phyloP scores from a whole-genome alignment of 139 green algal genomes.

The Asterochloris sp. region DNA sequence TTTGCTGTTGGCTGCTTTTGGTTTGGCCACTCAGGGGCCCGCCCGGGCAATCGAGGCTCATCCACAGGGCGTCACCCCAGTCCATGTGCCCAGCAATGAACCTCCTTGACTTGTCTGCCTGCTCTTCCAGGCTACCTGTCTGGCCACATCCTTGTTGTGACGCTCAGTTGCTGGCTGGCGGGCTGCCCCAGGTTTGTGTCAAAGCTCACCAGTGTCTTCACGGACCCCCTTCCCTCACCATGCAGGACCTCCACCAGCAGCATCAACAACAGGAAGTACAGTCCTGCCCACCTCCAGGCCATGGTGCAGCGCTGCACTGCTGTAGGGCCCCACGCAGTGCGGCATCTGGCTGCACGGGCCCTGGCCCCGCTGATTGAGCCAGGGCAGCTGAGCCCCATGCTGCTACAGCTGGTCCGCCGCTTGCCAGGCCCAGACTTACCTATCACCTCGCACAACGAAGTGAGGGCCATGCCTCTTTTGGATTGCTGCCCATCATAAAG shows the following conservation, averaged over 20 bases:
- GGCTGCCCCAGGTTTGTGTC: background rate
- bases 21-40: background rate
- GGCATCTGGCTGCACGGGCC: conserved; percentile 61
- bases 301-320: conserved; percentile 49
- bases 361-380: conserved; percentile 64
- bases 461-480: background rate
- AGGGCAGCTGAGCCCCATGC: conserved; percentile 23
- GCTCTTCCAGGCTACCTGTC: background rate
- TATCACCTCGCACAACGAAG: background rate
- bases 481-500: background rate
- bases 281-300: conserved; percentile 59
- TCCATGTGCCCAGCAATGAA: background rate
- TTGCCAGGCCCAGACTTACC: background rate
- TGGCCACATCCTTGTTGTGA: background rate
- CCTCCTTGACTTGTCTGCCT: background rate
- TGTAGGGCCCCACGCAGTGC: conserved; percentile 50
- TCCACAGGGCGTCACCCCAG: background rate
- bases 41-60: background rate
- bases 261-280: background rate
- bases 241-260: background rate
- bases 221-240: background rate
- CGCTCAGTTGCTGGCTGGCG: background rate
- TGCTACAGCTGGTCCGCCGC: conserved; percentile 25
- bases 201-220: background rate
- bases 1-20: background rate